Conservation (phyloP, 106 monocot species). For the Ottelia alismoides region DNA sequence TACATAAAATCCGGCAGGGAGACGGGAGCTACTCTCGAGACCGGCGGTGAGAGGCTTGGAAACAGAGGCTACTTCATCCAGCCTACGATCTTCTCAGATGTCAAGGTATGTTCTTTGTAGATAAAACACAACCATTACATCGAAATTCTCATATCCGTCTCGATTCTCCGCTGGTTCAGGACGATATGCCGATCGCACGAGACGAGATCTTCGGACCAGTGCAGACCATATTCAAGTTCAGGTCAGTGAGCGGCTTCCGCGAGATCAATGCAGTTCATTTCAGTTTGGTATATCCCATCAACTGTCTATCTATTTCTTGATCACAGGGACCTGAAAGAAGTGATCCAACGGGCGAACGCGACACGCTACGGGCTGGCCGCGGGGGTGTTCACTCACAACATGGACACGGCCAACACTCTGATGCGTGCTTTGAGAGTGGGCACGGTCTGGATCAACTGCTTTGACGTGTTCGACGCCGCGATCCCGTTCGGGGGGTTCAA, state of each 20-base stretch:
- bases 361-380: slow-evolving; percentile 66
- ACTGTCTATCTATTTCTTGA: not conserved
- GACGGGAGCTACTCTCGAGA: slow-evolving; percentile 55
- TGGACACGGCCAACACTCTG: slow-evolving; percentile 77
- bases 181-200: slow-evolving; percentile 68
- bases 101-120: slow-evolving; percentile 51
- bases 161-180: slow-evolving; percentile 33
- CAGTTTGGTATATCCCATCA: not conserved
- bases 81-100: slow-evolving; percentile 76
- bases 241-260: slow-evolving; percentile 22
- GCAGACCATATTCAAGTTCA: slow-evolving; percentile 89
- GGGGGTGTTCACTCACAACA: slow-evolving; percentile 70
- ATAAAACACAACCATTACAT: no score
- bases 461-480: slow-evolving; percentile 69
- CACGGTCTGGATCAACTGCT: slow-evolving; percentile 79
- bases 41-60: slow-evolving; percentile 67
- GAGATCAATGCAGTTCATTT: no score
- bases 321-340: slow-evolving; percentile 77
- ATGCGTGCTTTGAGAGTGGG: slow-evolving; percentile 55
- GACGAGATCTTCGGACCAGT: slow-evolving; percentile 96
- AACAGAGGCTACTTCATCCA: slow-evolving; percentile 76
- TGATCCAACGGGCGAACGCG: slow-evolving; percentile 55
- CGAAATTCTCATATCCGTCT: no score
- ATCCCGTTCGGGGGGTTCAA: slow-evolving; percentile 95
- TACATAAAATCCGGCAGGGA: slow-evolving; percentile 63